Conservation (phyloP, 805 yeast genomes). For the Wickerhamomyces mucosus region DNA sequence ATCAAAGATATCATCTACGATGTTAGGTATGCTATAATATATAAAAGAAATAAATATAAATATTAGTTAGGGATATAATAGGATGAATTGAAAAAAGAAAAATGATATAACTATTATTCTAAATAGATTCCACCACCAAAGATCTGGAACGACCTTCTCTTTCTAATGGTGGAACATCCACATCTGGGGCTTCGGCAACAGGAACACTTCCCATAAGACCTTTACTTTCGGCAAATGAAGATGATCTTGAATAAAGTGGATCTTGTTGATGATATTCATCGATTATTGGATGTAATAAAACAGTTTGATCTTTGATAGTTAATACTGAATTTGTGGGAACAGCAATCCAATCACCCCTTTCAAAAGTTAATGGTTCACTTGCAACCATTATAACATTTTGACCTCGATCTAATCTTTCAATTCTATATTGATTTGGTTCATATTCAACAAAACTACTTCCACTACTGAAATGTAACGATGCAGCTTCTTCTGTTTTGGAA, state of each 20-base stretch:
- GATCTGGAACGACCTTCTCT: slow-evolving; percentile 57
- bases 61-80: no score
- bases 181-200: slow-evolving; percentile 37
- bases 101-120: no score
- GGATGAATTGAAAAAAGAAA: no score
- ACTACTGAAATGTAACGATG: slow-evolving; percentile 87
- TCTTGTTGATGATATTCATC: slow-evolving; percentile 82
- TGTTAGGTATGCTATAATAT: no score
- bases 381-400: slow-evolving; percentile 97
- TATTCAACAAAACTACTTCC: slow-evolving; percentile 88
- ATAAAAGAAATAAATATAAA: no score
- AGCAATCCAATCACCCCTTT: slow-evolving; percentile 94
- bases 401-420: slow-evolving; percentile 88
- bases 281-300: slow-evolving; percentile 78
- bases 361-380: slow-evolving; percentile 93
- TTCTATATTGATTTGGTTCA: slow-evolving; percentile 83
- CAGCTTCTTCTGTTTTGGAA: slow-evolving; percentile 89
- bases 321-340: slow-evolving; percentile 88
- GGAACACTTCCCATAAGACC: slow-evolving; percentile 94
- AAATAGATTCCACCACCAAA: no score
- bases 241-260: slow-evolving; percentile 58
- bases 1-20: no score
- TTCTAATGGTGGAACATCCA: slow-evolving; percentile 65
- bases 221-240: slow-evolving; percentile 77
- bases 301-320: slow-evolving; percentile 78